Percentiles rank a stretch among this genome's conserved stretches.
phyloP scores from a whole-genome alignment of 2,329 filamentous ascomycete species.

The Eutypa lata region DNA sequence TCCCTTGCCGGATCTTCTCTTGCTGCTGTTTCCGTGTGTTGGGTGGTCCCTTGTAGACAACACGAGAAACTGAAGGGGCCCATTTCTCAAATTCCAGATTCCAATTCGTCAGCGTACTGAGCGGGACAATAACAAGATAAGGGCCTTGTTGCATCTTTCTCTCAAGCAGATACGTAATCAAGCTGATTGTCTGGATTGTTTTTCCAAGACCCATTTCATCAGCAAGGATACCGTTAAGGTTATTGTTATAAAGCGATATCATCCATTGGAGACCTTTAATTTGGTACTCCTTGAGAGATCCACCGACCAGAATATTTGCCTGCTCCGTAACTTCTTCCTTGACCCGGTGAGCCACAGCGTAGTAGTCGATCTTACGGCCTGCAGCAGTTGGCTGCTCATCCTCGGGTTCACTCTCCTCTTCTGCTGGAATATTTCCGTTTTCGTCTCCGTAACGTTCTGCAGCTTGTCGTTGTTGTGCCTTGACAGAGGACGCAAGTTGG shows the following conservation, averaged over 20 bases:
- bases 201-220: slow-evolving; percentile 99
- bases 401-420: slow-evolving; percentile 64
- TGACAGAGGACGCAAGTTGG: slow-evolving; percentile 91
- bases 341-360: slow-evolving; percentile 93
- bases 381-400: slow-evolving; percentile 67
- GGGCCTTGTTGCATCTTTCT: slow-evolving; percentile 88
- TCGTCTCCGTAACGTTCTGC: slow-evolving; percentile 75
- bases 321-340: slow-evolving; percentile 88
- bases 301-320: slow-evolving; percentile 83
- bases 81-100: slow-evolving; percentile 98
- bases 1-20: slow-evolving; percentile 87
- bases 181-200: slow-evolving; percentile 97
- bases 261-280: slow-evolving; percentile 99
- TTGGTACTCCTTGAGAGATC: slow-evolving; percentile 94
- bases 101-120: slow-evolving; percentile 98
- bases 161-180: slow-evolving; percentile 97
- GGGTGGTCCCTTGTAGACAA: slow-evolving; percentile 97
- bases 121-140: slow-evolving; percentile 92
- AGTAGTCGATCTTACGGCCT: slow-evolving; percentile 91
- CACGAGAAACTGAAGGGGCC: slow-evolving; percentile 80
- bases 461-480: slow-evolving; percentile 83
- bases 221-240: slow-evolving; percentile 95
- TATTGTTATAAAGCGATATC: slow-evolving; percentile 99
- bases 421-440: slow-evolving; percentile 43
- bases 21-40: slow-evolving; percentile 85